phyloP scores from a whole-genome alignment of 257 asterid species.

The Schizonepeta tenuifolia region DNA sequence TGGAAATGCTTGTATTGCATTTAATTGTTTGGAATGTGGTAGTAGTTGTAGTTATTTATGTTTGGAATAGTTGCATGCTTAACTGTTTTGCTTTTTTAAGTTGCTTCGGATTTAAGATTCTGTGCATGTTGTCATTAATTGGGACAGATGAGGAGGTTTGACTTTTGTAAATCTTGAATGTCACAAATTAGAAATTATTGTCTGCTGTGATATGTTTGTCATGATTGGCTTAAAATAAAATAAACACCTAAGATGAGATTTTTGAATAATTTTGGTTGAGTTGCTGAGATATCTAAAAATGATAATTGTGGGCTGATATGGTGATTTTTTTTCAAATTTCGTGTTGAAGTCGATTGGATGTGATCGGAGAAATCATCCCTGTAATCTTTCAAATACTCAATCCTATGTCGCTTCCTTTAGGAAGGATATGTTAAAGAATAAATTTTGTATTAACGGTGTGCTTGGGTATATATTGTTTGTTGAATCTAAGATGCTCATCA shows the following conservation, averaged over 20 bases:
- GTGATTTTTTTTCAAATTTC: not conserved
- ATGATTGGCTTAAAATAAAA: not conserved
- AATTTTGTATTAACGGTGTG: not conserved
- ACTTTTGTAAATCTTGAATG: constrained; percentile 10
- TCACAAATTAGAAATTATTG: not conserved
- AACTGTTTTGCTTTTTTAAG: not conserved
- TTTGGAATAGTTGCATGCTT: constrained; percentile 15
- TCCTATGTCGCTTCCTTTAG: not conserved
- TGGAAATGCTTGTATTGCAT: constrained; percentile 17
- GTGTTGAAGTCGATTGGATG: not conserved
- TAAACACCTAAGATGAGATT: not conserved
- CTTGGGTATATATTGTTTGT: not conserved
- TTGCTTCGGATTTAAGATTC: constrained; percentile 24
- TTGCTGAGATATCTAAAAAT: too few relatives aligned
- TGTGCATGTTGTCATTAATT: constrained; percentile 13
- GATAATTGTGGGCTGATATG: not conserved
- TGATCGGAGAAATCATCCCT: not conserved
- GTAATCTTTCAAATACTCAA: not conserved
- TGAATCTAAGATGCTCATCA: not conserved
- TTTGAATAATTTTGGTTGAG: not conserved
- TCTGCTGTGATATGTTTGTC: not conserved
- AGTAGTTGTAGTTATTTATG: not conserved
- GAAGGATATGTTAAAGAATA: not conserved
- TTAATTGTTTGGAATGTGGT: constrained; percentile 7
- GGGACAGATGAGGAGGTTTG: constrained; percentile 8